Percentiles rank a stretch among this genome's conserved stretches.
Conservation (phyloP, 2,329 filamentous ascomycete species). For the Byssoonygena ceratinophila region DNA sequence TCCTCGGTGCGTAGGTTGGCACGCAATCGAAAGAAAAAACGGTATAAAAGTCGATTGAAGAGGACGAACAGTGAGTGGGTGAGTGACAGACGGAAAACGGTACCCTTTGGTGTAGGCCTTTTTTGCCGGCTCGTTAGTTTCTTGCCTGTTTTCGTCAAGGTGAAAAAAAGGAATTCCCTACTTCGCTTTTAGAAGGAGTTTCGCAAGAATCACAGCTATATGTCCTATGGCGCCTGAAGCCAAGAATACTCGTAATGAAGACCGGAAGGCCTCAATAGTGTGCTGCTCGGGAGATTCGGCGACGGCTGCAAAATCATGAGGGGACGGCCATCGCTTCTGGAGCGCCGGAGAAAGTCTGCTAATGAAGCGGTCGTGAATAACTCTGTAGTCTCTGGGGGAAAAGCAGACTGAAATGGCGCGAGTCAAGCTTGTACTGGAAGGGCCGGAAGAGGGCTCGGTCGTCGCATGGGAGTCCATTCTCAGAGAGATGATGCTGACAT, state of each 20-base stretch:
- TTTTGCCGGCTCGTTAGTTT: constrained; percentile 7
- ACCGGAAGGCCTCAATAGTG: constrained; percentile 58
- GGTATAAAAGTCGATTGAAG: constrained; percentile 77
- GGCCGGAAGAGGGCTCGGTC: constrained; percentile 2
- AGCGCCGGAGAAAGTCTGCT: constrained; percentile 55
- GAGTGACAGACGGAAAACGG: constrained; percentile 63
- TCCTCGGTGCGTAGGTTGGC: constrained; percentile 68
- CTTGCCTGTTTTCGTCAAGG: background rate
- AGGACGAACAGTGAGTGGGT: constrained; percentile 78
- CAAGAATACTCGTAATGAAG: constrained; percentile 60
- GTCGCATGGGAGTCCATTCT: constrained; percentile 11
- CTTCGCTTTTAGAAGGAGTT: constrained; percentile 8
- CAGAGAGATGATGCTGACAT: background rate
- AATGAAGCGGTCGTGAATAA: constrained; percentile 71
- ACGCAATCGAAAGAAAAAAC: constrained; percentile 74
- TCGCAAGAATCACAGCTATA: constrained; percentile 45
- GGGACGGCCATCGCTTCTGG: constrained; percentile 43
- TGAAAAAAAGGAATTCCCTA: background rate
- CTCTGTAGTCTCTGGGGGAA: constrained; percentile 74
- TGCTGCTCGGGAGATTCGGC: constrained; percentile 50
- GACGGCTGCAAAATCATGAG: constrained; percentile 43
- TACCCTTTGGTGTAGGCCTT: background rate
- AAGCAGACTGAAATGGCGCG: constrained; percentile 77
- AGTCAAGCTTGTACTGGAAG: constrained; percentile 43
- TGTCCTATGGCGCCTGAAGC: constrained; percentile 54